These are phyloP conservation scores for Madurella mycetomatis DNA, from an alignment of 2,329 filamentous ascomycete species.

Conservation along the genomic window DNA sequence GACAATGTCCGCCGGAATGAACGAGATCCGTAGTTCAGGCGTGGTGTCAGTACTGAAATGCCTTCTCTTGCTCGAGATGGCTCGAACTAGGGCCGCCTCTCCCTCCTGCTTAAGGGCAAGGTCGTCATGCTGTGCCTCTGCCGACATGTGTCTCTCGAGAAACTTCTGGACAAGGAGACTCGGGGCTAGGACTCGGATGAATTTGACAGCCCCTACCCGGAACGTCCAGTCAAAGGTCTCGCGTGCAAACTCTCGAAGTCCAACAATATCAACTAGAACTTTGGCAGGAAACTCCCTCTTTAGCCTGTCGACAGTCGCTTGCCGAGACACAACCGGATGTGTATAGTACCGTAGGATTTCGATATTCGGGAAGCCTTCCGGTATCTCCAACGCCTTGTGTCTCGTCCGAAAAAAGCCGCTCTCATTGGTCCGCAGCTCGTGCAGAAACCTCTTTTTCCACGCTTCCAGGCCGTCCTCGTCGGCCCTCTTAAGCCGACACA, in stretches of 20 bases:
- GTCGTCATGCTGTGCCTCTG: conserved; percentile 24
- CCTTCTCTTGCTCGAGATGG: conserved; percentile 61
- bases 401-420: conserved; percentile 73
- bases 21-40: conserved; percentile 74
- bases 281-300: conserved; percentile 56
- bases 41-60: conserved; percentile 72
- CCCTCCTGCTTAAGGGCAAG: conserved; percentile 37
- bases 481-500: conserved; percentile 61
- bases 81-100: conserved; percentile 55
- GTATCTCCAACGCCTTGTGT: conserved; percentile 70
- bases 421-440: conserved; percentile 80
- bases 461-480: conserved; percentile 55
- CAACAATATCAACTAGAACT: conserved; percentile 57
- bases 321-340: conserved; percentile 72
- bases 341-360: conserved; percentile 84
- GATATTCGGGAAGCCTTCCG: conserved; percentile 73
- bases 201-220: conserved; percentile 73
- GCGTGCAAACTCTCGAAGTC: conserved; percentile 67
- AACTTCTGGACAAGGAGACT: conserved; percentile 64
- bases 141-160: conserved; percentile 28
- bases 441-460: conserved; percentile 69
- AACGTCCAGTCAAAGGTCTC: conserved; percentile 86
- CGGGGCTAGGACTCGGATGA: conserved; percentile 74
- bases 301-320: conserved; percentile 52
- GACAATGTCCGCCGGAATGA: conserved; percentile 70